A percentile compares a stretch with the other conserved stretches of the same genome.
These are phyloP conservation scores for Mercurialis annua DNA, from an alignment of 345 rosid species.

Conservation along the genomic window DNA sequence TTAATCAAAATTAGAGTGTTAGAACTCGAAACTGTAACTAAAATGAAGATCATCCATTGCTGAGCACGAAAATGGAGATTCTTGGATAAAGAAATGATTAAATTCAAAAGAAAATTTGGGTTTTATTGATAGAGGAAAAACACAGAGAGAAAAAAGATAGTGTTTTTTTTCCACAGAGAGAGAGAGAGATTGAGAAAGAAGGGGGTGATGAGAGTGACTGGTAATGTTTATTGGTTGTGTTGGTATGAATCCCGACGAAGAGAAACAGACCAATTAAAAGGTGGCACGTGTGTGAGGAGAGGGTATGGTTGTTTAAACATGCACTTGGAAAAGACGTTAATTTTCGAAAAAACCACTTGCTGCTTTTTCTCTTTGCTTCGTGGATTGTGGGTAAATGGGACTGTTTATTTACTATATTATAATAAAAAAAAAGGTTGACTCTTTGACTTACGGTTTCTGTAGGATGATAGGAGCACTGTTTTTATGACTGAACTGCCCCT, in stretches of 20 bases:
- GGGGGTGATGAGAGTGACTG: conserved; percentile 41
- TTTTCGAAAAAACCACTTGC: conserved; percentile 22
- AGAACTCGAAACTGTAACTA: conserved; percentile 23
- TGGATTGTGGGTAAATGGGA: conserved; percentile 4
- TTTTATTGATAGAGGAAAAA: conserved; percentile 40
- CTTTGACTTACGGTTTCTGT: conserved; percentile 42
- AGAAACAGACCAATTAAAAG: conserved; percentile 23
- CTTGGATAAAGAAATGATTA: conserved; percentile 22
- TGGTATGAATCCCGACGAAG: conserved; percentile 51
- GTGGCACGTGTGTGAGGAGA: conserved; percentile 40
- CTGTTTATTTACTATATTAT: not conserved
- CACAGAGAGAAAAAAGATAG: conserved; percentile 29
- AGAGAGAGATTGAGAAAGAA: conserved; percentile 29
- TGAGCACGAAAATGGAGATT: conserved; percentile 28
- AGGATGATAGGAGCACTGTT: accelerated
- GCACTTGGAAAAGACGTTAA: not conserved
- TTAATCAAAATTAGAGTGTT: conserved; percentile 18
- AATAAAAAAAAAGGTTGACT: conserved; percentile 34
- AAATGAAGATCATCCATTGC: conserved; percentile 61
- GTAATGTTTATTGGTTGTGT: conserved; percentile 40
- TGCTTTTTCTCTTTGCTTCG: too few species aligned
- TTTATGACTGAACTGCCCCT: conserved; percentile 29
- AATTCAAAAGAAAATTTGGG: conserved; percentile 29
- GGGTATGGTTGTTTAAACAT: conserved; percentile 3
- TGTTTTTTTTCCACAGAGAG: conserved; percentile 13